Evolutionary conservation across 257 asterid genomes (phyloP), one percentile per base, ranked within the genome.

Genomic region (Solanum rostratum): DNA sequence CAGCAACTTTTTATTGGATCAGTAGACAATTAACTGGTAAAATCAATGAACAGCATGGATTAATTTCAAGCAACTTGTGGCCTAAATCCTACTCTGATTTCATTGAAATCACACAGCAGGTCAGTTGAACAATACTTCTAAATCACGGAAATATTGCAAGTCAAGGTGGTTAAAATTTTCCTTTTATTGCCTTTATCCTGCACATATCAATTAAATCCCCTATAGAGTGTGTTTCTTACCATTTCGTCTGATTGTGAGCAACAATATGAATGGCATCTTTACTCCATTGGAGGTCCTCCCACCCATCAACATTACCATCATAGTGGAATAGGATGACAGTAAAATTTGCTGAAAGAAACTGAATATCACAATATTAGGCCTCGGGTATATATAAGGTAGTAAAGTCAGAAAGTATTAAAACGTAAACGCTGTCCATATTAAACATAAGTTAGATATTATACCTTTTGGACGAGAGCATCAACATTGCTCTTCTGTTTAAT

Each of bases 261-360:
- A 94, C 97, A 85, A 97, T 90, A 88, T 97, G 99, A 87, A 91
- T 84, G 89, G 98, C 97, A 84, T 91, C 93, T 86, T 85, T 90
- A 88, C 98, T 94, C 99, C 99, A 97, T 80, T 89, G 90, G 86
- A 95, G 89, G 85, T 94, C 93, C 87, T 90, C 85, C 99, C 99
- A 97, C 62, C 93, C 99, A 88, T 95, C 93, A 93, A 95, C 90
- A 69, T 92, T 91, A 66, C 97, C 98, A 86, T 97, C 99, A 85
- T 97, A 97, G 84, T 97, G 99, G 92, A 97, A 97, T 73, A 97
- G 89, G 66, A 93, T 88, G 82, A 95, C 87, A 15, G 98, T 93
- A 88, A 97, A 97, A 84, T 94, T 95, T 89, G 90, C 98, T 87
- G 94, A 70, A 95, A 90, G 98, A 95, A 97, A 97, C 99, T 97